Conservation (phyloP, 352 stramenopile genomes). For the Phytophthora podocarpi region DNA sequence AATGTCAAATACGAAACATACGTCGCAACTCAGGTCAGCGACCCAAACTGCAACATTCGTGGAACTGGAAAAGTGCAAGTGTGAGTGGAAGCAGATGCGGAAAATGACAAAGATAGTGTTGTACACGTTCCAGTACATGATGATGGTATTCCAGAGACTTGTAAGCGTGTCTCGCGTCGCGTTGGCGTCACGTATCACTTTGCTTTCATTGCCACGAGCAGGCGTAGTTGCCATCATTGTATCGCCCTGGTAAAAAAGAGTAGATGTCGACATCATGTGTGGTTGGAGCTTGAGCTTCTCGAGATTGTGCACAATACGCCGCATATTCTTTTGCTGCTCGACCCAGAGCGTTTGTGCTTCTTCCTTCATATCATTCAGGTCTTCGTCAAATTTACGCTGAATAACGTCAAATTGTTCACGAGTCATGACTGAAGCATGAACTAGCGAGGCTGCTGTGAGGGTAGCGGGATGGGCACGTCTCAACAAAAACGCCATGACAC, state of each 20-base stretch:
- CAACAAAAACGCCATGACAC: constrained; percentile 70
- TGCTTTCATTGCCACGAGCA: not conserved
- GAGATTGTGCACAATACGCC: constrained; percentile 51
- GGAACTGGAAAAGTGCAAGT: constrained; percentile 39
- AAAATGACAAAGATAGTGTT: constrained; percentile 73
- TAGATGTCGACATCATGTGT: constrained; percentile 50
- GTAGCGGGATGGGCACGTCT: constrained; percentile 47
- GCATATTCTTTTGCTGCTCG: constrained; percentile 41
- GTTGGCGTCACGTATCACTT: constrained; percentile 12
- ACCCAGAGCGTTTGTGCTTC: constrained; percentile 47
- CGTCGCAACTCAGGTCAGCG: constrained; percentile 60
- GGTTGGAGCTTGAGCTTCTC: constrained; percentile 58
- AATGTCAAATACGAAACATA: constrained; percentile 59
- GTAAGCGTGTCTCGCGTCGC: constrained; percentile 26
- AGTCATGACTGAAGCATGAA: constrained; percentile 76
- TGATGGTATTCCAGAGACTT: constrained; percentile 49
- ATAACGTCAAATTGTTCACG: constrained; percentile 74
- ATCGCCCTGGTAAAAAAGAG: constrained; percentile 66
- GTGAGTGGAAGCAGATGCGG: constrained; percentile 65
- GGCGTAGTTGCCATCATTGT: not conserved
- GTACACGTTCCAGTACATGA: constrained; percentile 72
- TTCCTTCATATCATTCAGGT: constrained; percentile 56
- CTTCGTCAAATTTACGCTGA: constrained; percentile 62
- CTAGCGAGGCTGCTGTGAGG: constrained; percentile 47
- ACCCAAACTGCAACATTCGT: constrained; percentile 33